Base-by-base conservation (phyloP, 1,139 yeast genomes). In the Blastobotrys proliferans region DNA sequence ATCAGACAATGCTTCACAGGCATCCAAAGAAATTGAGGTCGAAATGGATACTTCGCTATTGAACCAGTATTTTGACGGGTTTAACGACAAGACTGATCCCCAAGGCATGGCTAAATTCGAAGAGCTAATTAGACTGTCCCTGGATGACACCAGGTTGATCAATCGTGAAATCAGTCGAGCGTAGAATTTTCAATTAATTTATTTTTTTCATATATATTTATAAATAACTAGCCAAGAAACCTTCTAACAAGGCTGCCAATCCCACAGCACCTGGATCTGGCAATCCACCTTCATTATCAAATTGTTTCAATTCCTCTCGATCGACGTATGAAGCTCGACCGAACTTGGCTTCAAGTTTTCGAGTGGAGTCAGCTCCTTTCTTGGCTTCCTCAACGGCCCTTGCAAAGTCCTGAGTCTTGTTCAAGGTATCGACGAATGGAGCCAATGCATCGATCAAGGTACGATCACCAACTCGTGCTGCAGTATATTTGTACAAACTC, bases 291-390 rank as follows among this genome's bases (percentile, higher is more conserved):
- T 62, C 68, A 35, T 52, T 57, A 24, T 62, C 61, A 41, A 68
- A 69, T 37, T 63, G 64, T 38, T 60, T 61, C 46, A 72, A 62
- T 46, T 79, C 84, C 19, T 76, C 80, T 50, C 77, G 77, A 47
- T 73, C 72, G 13, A 90, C 97, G 59, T 90, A 90, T 6, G 95
- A 83, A 11, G 97, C 95, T 60, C 97, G 77, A 31, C 97, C 97
- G 54, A 90, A 87, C 55, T 83, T 83, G 34, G 97, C 97, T 51
- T 77, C 81, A 51, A 85, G 68, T 33, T 77, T 69, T 45, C 80
- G 79, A 0, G 97, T 90, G 6, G 74, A 64, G 41, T 83, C 79
- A 29, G 95, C 90, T 32, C 95, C 95, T 30, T 74, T 67, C 37
- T 69, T 70, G 5, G 95, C 95, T 6, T 86, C 88, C 28, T 66